Percentiles rank a stretch among this genome's conserved stretches.
These are phyloP conservation scores for Cokeromyces recurvatus DNA, from an alignment of 371 early-diverging fungal species.

Conservation along the genomic window DNA sequence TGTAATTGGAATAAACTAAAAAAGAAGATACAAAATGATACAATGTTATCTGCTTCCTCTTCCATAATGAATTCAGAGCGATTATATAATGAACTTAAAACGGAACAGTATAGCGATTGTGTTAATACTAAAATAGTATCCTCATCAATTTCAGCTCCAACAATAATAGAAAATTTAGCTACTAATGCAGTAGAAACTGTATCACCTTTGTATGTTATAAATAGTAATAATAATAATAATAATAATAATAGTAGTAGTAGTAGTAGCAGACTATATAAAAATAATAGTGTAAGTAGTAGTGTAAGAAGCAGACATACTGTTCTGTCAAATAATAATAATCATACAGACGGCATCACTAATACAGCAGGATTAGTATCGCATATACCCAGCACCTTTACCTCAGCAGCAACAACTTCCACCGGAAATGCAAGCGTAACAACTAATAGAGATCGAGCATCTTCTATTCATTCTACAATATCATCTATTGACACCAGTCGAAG, in stretches of 20 bases:
- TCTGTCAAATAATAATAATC: slow-evolving; percentile 8
- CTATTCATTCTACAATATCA: slow-evolving; percentile 42
- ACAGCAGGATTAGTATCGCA: slow-evolving; percentile 7
- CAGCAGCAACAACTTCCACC: neutral
- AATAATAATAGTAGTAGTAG: no score
- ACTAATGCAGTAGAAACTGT: no score
- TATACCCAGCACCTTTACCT: neutral
- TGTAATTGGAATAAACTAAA: slow-evolving; percentile 41
- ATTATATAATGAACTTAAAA: slow-evolving; percentile 2
- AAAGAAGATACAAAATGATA: no score
- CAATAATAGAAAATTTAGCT: neutral
- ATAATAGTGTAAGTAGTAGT: no score
- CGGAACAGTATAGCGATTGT: neutral
- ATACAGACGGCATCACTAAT: slow-evolving; percentile 5
- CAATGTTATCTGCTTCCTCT: no score
- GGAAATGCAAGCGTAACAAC: neutral
- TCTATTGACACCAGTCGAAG: slow-evolving; percentile 38
- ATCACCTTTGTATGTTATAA: no score
- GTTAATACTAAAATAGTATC: neutral
- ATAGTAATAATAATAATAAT: no score
- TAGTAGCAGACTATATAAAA: no score
- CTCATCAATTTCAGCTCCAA: neutral
- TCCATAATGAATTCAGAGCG: no score
- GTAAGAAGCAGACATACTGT: slow-evolving; percentile 13
- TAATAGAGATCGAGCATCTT: slow-evolving; percentile 34